phyloP scores from a whole-genome alignment of 2,329 filamentous ascomycete genomes.

The Paraphaeosphaeria minitans region DNA sequence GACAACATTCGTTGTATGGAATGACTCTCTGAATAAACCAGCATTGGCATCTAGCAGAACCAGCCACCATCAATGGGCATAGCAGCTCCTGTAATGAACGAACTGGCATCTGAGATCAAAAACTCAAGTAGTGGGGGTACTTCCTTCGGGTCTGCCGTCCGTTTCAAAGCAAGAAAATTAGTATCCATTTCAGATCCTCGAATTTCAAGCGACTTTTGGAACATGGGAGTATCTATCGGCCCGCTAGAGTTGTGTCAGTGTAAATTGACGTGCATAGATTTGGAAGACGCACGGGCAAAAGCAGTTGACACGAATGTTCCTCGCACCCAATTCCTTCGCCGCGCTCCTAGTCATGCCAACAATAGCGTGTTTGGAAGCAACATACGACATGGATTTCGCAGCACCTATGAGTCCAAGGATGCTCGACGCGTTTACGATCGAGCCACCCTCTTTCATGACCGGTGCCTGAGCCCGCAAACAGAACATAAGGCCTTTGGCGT shows the following conservation, averaged over 20 bases:
- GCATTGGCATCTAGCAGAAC: conserved; percentile 27
- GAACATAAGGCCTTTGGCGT: conserved; percentile 47
- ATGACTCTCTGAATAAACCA: not conserved
- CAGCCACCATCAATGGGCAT: conserved; percentile 56
- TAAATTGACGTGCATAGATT: not conserved
- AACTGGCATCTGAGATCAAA: conserved; percentile 52
- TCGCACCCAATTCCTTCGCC: conserved; percentile 48
- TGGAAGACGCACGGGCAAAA: conserved; percentile 40
- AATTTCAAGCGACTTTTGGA: conserved; percentile 26
- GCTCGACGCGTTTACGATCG: conserved; percentile 55
- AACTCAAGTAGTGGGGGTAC: conserved; percentile 55
- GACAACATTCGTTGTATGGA: not conserved
- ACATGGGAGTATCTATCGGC: conserved; percentile 45
- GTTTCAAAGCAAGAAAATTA: conserved; percentile 29
- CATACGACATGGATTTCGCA: conserved; percentile 42
- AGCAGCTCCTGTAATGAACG: conserved; percentile 54
- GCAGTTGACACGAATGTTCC: conserved; percentile 42
- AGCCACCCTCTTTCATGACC: conserved; percentile 48
- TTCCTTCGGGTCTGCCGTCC: conserved; percentile 40
- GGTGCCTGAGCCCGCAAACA: conserved; percentile 47
- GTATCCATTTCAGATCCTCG: conserved; percentile 25
- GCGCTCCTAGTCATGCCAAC: conserved; percentile 48
- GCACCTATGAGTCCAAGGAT: conserved; percentile 57
- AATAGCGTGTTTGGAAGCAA: conserved; percentile 49
- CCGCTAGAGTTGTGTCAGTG: conserved; percentile 18